A percentile compares a stretch with the other conserved stretches of the same genome.
Conservation (phyloP, 177 flowering plant genomes). For the Vitis hybrid region DNA sequence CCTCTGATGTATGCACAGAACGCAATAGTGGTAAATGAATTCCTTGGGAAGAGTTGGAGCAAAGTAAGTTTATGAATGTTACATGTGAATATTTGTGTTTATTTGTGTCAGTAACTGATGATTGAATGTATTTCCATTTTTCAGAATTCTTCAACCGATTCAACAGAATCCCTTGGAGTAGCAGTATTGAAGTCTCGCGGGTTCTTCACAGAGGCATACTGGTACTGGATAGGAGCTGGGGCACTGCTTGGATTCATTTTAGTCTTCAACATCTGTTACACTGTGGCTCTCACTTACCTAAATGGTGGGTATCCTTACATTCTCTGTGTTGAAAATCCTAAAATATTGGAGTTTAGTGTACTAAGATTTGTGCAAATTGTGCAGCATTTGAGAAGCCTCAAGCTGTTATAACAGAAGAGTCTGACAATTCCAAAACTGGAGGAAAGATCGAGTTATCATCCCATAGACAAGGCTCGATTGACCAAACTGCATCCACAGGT, state of each 20-base stretch:
- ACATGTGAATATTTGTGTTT: neutral
- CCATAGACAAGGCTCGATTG: neutral
- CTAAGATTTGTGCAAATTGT: neutral
- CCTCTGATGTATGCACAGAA: constrained; percentile 29
- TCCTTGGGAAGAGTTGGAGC: constrained; percentile 24
- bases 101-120: neutral
- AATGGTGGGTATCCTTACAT: constrained; percentile 15
- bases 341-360: neutral
- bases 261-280: constrained; percentile 16
- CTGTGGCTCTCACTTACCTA: constrained; percentile 19
- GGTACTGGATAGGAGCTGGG: constrained; percentile 29
- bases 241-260: constrained; percentile 16
- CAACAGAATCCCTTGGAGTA: constrained; percentile 16
- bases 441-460: neutral
- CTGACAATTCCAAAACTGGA: neutral
- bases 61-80: constrained; percentile 4
- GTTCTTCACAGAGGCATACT: constrained; percentile 13
- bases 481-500: neutral
- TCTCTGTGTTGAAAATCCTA: too few species aligned
- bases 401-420: constrained; percentile 1
- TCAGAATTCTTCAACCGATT: neutral
- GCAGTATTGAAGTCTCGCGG: constrained; percentile 15
- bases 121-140: neutral
- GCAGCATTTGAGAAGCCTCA: constrained; percentile 20
- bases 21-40: constrained; percentile 22